Evolutionary conservation across 176 grass and related monocot species (phyloP).

Genomic region (Urochloa ruziziensis): DNA sequence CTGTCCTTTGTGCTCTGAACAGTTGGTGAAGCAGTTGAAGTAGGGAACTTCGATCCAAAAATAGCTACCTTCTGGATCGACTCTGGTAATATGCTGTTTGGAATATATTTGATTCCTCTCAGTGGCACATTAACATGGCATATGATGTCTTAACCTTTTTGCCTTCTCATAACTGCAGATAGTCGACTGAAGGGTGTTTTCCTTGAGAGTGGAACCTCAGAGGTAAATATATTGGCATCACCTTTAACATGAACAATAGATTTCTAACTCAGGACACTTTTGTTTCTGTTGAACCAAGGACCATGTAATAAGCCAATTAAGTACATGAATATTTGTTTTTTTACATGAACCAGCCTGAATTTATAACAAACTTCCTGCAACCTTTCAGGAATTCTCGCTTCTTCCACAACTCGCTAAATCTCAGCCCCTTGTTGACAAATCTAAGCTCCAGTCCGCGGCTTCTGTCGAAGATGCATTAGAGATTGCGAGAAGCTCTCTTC

Average conservation of each 20-base stretch:
- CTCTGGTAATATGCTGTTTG: conserved; percentile 55
- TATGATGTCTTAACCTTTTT: conserved; percentile 6
- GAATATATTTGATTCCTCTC: conserved; percentile 2
- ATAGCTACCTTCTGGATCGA: conserved; percentile 86
- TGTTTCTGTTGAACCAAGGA: neutral
- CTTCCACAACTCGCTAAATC: conserved; percentile 68
- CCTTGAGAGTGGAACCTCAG: conserved; percentile 90
- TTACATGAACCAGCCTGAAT: too few species aligned
- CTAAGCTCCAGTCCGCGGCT: conserved; percentile 61
- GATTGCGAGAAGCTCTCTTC: conserved; percentile 54
- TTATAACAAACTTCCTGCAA: conserved; percentile 5
- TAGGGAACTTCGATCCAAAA: conserved; percentile 90
- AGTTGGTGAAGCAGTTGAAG: conserved; percentile 92
- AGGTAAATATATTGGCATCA: conserved; percentile 48
- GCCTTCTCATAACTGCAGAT: conserved; percentile 44
- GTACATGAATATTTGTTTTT: too few species aligned
- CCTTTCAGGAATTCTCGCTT: conserved; percentile 81
- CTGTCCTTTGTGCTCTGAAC: conserved; percentile 29
- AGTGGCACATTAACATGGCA: neutral
- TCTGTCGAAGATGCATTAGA: conserved; percentile 83
- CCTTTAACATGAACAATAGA: neutral
- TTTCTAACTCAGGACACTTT: neutral
- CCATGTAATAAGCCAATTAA: neutral
- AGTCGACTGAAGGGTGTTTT: conserved; percentile 89
- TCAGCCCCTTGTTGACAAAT: conserved; percentile 75